A percentile compares a stretch with the other conserved stretches of the same genome.
phyloP scores from a whole-genome alignment of 441 rosid species.

The Kokia cookei region DNA sequence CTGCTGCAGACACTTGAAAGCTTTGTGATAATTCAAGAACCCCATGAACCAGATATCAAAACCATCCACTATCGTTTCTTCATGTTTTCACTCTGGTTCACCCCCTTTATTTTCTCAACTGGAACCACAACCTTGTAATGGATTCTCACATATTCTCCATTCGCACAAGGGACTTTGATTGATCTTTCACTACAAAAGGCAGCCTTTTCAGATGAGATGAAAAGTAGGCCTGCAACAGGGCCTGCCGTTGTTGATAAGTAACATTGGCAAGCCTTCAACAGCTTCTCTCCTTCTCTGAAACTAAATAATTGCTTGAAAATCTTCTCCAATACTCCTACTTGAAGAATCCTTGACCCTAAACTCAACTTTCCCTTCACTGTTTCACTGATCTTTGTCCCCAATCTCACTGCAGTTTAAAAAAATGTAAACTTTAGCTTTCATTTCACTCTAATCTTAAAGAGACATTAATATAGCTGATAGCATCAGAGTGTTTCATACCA shows the following conservation, averaged over 20 bases:
- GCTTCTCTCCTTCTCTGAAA: conserved; percentile 38
- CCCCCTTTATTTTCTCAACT: conserved; percentile 40
- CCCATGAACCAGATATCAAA: conserved; percentile 96
- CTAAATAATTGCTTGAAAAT: conserved; percentile 41
- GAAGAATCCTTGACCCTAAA: conserved; percentile 58
- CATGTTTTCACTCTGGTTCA: conserved; percentile 42
- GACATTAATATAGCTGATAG: not conserved
- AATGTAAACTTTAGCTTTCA: not conserved
- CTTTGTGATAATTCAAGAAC: conserved; percentile 57
- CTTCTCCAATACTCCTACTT: conserved; percentile 58
- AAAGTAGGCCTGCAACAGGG: conserved; percentile 65
- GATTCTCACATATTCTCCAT: conserved; percentile 32
- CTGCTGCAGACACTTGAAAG: conserved; percentile 42
- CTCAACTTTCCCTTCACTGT: conserved; percentile 56
- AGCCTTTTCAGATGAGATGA: conserved; percentile 46
- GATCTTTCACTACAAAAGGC: conserved; percentile 73
- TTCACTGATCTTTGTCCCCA: conserved; percentile 50
- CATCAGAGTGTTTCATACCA: conserved; percentile 11
- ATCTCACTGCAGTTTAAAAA: conserved; percentile 27
- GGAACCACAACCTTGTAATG: conserved; percentile 66
- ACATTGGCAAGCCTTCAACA: conserved; percentile 54
- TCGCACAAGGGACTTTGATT: conserved; percentile 42
- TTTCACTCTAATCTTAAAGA: not conserved
- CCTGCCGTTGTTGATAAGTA: conserved; percentile 66
- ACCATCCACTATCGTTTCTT: conserved; percentile 54